Evolutionary conservation across 2,329 filamentous ascomycete species (phyloP).

Genomic region (Fusarium armeniacum): DNA sequence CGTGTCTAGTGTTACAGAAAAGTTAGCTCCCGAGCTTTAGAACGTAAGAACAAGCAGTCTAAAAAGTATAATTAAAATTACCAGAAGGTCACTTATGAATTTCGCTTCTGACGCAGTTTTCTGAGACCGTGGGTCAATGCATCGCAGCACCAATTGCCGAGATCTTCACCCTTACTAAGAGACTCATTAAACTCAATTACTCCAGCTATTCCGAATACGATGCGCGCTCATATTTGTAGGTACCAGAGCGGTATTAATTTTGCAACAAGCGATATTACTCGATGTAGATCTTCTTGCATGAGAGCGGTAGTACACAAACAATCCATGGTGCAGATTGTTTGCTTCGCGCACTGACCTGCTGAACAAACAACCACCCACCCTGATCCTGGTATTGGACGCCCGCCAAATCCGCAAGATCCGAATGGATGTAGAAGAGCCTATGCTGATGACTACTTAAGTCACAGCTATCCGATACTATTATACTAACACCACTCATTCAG

Average conservation of each 20-base stretch:
- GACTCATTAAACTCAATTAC: slow-evolving; percentile 21
- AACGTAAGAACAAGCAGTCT: no score
- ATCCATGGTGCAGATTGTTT: neutral
- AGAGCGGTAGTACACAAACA: neutral
- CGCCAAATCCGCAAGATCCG: neutral
- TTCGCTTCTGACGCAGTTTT: no score
- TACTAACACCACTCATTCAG: neutral
- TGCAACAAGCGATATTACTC: neutral
- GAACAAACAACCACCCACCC: no score
- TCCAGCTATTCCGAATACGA: slow-evolving; percentile 21
- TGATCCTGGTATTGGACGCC: neutral
- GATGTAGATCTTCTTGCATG: neutral
- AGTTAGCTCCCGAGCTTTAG: no score
- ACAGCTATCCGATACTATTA: neutral
- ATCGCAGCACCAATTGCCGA: neutral
- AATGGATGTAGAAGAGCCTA: neutral
- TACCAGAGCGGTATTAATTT: neutral
- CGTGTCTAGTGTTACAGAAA: no score
- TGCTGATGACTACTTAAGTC: neutral
- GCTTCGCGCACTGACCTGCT: neutral
- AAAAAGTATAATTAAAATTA: neutral
- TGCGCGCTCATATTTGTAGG: neutral
- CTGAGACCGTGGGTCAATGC: no score
- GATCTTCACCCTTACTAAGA: neutral
- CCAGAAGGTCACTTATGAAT: no score